These are phyloP conservation scores for Apophysomyces sp. DNA, from an alignment of 371 early-diverging fungal species.

Conservation along the genomic window DNA sequence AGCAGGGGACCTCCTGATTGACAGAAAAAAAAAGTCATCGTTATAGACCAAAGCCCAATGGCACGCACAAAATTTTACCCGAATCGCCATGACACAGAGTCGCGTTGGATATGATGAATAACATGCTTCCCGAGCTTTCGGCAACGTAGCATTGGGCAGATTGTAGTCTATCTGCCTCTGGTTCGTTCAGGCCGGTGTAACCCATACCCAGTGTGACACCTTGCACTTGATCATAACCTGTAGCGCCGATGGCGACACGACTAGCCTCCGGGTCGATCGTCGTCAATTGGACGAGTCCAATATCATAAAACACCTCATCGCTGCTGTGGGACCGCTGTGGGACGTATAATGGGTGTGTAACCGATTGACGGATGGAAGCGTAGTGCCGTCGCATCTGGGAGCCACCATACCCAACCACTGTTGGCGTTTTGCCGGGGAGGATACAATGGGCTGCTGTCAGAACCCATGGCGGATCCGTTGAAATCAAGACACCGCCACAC, in stretches of 20 bases:
- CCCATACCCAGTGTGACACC: conserved; percentile 26
- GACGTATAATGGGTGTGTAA: conserved; percentile 1
- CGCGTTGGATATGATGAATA: conserved; percentile 16
- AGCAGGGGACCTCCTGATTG: conserved; percentile 28
- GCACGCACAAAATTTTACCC: too few species aligned
- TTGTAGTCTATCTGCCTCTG: conserved; percentile 14
- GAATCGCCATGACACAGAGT: conserved; percentile 39
- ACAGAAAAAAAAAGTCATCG: not conserved
- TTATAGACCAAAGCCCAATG: too few species aligned
- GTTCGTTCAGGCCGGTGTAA: conserved; percentile 12
- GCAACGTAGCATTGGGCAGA: conserved; percentile 1
- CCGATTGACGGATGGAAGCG: not conserved
- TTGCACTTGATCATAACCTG: not conserved
- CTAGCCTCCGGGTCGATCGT: not conserved
- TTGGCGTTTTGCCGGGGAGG: not conserved
- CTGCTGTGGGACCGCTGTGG: not conserved
- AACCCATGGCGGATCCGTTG: conserved; percentile 37
- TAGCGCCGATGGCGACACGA: conserved; percentile 3
- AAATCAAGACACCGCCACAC: conserved; percentile 37
- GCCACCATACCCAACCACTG: not conserved
- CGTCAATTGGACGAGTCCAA: conserved; percentile 13
- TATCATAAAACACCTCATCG: conserved; percentile 17
- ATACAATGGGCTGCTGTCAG: conserved; percentile 39
- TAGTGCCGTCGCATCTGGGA: not conserved
- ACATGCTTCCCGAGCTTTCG: not conserved